Evolutionary conservation across 2,329 filamentous ascomycete genomes (phyloP), one percentile per base, ranked within the genome.

Genomic region (Curvularia lunata): DNA sequence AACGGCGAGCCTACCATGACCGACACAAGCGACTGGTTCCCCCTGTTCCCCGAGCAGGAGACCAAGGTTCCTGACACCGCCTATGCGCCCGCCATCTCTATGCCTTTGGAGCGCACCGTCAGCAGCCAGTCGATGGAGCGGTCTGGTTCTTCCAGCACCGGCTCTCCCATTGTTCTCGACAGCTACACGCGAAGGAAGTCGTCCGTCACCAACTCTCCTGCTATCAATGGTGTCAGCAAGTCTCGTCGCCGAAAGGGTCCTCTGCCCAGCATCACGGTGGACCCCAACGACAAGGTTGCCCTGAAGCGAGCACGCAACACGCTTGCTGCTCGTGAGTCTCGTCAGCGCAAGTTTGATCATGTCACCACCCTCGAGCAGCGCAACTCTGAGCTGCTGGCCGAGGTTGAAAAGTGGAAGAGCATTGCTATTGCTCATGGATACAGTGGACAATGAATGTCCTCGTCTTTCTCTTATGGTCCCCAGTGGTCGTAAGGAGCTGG

Each of bases 251-350:
- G 91, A 63, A 88, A 91, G 73, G 94, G 93, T 83, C 88, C 90
- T 62, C 82, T 96, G 54, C 88, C 90, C 62, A 88, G 89, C 6
- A 93, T 97, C 74, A 81, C 89, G 59, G 85, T 92, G 37, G 91
- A 97, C 67, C 85, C 88, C 0, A 80, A 69, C 41, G 93, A 97
- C 71, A 85, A 85, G 9, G 76, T 90, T n/a, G 92, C 91, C 19
- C 86, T 93, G 83, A 97, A 97, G 87, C 91, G 94, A 76, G 93
- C 92, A 49, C 90, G 92, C 66, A 98, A 97, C 77, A 96, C 92
- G 8, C 85, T 96, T 76, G 94, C 94, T 18, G 94, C 94, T 69
- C 92, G 94, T 66, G 97, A 97, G 81, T 97, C 92, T 58, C 89
- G 94, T 51, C 89, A 92, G 72, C 89, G 92, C 65, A 97, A 97